Evolutionary conservation across 495 filamentous ascomycete genomes (phyloP), one percentile per base, ranked within the genome.

Genomic region (Annulohypoxylon nitens): DNA sequence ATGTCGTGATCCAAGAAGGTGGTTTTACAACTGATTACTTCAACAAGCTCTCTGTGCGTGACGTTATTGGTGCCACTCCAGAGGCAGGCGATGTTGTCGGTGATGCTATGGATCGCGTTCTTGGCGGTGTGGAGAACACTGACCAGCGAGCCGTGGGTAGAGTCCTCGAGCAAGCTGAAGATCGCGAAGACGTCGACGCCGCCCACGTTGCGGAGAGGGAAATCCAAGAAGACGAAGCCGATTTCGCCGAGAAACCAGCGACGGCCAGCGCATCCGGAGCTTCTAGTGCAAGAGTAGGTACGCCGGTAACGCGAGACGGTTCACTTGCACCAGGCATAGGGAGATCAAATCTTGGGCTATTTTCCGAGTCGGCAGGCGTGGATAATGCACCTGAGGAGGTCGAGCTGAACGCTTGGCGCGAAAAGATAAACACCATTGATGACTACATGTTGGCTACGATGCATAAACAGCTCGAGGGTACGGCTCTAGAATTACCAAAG

Each of bases 11-110:
- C 74, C 97, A 99, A 79, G 95, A 98, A 79, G 97, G 97, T 55
- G 94, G 95, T 74, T 99, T 99, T 81, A 99, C 94, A 1, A 99
- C 97, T 0, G 97, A 98, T 79, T 95, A 97, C 82, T 96, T 98
- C 84, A 93, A 93, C 76, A 94, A 93, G 76, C 83, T 94, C 51
- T 88, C 85, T 2, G 89, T 90, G 53, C 87, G 89, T 53, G 92
- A 93, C 61, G 89, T 93, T 74, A 86, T 93, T 47, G 89, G 88
- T 66, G 70, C 59, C 53, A 64, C 75, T 1, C 69, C 75, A 25
- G 75, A 74, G 33, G 85, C 85, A 58, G 88, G 88, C 36, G 88
- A 88, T 33, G 81, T 83, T 33, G 84, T 87, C 1, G 84, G 85
- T 50, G 90, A 89, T 18, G 95, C 94, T 26, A 95, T 98, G 89